These are phyloP conservation scores for Dactylorhiza incarnata DNA, from an alignment of 106 monocot species.

Conservation along the genomic window DNA sequence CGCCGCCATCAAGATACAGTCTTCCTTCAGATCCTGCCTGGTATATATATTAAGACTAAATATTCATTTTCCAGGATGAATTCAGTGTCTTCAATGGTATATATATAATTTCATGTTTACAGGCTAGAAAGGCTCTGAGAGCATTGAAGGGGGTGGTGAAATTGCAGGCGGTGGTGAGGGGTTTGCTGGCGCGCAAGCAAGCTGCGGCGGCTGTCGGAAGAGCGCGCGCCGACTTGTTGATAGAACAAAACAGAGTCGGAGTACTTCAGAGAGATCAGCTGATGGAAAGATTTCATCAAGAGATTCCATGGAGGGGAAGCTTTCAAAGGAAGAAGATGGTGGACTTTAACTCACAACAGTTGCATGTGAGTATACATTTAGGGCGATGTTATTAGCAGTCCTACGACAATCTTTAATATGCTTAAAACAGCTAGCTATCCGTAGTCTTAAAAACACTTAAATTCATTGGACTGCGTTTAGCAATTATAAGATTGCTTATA, in stretches of 20 bases:
- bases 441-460: too few relatives aligned
- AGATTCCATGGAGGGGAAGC: constrained; percentile 7
- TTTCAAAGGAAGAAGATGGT: constrained; percentile 16
- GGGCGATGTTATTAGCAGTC: rapidly evolving
- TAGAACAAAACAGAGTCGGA: constrained; percentile 37
- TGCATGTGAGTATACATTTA: constrained; percentile 19
- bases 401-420: too few relatives aligned
- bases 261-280: constrained; percentile 19
- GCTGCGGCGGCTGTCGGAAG: constrained; percentile 33
- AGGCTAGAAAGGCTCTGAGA: constrained; percentile 54
- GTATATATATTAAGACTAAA: too few relatives aligned
- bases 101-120: not conserved
- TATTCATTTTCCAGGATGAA: too few relatives aligned
- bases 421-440: too few relatives aligned
- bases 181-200: constrained; percentile 38
- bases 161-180: constrained; percentile 45
- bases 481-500: too few relatives aligned
- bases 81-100: too few relatives aligned
- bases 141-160: constrained; percentile 56
- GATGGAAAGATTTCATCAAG: constrained; percentile 11
- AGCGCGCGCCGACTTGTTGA: constrained; percentile 31
- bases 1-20: too few relatives aligned
- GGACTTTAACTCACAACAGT: constrained; percentile 16
- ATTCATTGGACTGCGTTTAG: too few relatives aligned
- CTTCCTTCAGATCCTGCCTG: too few relatives aligned